Evolutionary conservation across 2,329 filamentous ascomycete genomes (phyloP).

Genomic region (Aaosphaeria pasadenensis): DNA sequence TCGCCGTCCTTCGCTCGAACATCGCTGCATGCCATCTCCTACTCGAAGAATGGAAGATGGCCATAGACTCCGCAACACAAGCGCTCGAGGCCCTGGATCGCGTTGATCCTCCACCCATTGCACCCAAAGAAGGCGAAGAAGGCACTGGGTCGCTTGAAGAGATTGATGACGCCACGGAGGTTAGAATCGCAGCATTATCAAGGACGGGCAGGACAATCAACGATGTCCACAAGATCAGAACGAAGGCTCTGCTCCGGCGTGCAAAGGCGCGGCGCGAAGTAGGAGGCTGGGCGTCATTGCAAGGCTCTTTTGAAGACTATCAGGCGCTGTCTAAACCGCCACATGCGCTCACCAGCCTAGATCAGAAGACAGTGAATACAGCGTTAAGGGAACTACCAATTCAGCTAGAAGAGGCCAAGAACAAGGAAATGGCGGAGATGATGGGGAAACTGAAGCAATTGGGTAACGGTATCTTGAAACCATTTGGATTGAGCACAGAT

Average conservation of each 20-base stretch:
- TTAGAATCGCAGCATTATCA: conserved; percentile 28
- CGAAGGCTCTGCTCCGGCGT: conserved; percentile 78
- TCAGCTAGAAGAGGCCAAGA: conserved; percentile 72
- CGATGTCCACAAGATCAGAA: conserved; percentile 73
- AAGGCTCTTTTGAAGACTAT: conserved; percentile 80
- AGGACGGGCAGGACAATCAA: conserved; percentile 36
- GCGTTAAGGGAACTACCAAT: conserved; percentile 66
- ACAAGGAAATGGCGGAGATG: conserved; percentile 91
- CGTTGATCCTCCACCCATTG: conserved; percentile 45
- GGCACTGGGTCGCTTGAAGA: conserved; percentile 59
- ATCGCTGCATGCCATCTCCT: conserved; percentile 87
- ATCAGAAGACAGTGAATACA: conserved; percentile 64
- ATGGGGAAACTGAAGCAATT: conserved; percentile 93
- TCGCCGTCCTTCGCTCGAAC: conserved; percentile 84
- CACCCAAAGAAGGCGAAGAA: conserved; percentile 41
- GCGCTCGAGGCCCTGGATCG: conserved; percentile 71
- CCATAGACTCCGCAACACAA: conserved; percentile 68
- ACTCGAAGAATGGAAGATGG: conserved; percentile 79
- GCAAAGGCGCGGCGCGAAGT: conserved; percentile 69
- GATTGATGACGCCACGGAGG: conserved; percentile 48
- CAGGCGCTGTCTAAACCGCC: conserved; percentile 59
- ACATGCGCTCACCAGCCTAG: conserved; percentile 55
- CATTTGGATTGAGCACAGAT: conserved; percentile 89
- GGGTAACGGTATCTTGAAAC: conserved; percentile 87
- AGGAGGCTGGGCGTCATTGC: conserved; percentile 75